Evolutionary conservation across 2,329 filamentous ascomycete species (phyloP), one percentile per base, ranked within the genome.

Genomic region (Sporothrix sp.): DNA sequence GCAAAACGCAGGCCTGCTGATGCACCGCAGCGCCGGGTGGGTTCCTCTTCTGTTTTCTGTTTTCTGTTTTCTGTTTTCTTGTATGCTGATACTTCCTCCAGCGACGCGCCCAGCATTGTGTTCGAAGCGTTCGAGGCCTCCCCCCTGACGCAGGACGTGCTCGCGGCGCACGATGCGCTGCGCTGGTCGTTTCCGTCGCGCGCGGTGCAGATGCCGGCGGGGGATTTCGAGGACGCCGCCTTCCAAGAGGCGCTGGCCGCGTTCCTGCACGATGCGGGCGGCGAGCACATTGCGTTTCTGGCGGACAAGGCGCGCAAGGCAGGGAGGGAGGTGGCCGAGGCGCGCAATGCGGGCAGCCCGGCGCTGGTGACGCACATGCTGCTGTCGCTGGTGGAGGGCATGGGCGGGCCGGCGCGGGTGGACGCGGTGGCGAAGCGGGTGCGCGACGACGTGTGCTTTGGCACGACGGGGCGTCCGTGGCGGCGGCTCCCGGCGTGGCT

Each of bases 61-160:
- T 13, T n/a, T 43, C 7, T 32, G n/a, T 25, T 28, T 7, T 8
- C 14, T 14, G 4, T 30, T n/a, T n/a, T 13, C 25, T 9, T 11
- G n/a, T 30, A 16, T 10, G 8, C 2, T 4, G 5, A 8, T 20
- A 13, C 32, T 37, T 28, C 48, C 8, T 9, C 4, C 1, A 4
- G 14, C 6, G 30, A 21, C 5, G 48, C 30, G n/a, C 30, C 21
- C 47, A 38, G 57, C 18, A 55, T 57, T 55, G 73, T 57, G 16
- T 78, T 51, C 42, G 81, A 85, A 60, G 69, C 69, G 0, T 84
- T 84, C 50, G 81, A 85, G 59, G 68, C 74, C 0, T 81, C 79
- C 0, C 67, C 82, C 0, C 59, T 60, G 0, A 75, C 74, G 1
- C 67, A 76, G 38, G 63, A 70, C 13, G 74, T 82, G 1, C 65